Evolutionary conservation across 2,329 filamentous ascomycete genomes (phyloP), one percentile per base, ranked within the genome.

Genomic region (Ceratocystis huliohia): DNA sequence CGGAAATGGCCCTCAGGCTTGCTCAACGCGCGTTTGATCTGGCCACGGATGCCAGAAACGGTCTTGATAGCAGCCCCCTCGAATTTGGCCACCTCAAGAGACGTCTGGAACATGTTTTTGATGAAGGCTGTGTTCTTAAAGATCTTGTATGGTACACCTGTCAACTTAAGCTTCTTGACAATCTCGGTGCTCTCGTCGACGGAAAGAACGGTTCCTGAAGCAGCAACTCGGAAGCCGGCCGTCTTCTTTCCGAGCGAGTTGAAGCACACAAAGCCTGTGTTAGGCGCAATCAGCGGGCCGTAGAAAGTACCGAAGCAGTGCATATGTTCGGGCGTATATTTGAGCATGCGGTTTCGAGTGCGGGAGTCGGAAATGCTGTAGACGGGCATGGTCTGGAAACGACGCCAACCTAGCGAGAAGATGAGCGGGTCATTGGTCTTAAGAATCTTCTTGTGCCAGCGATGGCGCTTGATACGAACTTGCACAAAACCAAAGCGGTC

Each of bases 61-160:
- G 95, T 99, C 74, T 92, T 91, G 78, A 99, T 93, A 66, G 89
- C 86, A 8, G 94, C 94, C 67, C 94, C 94, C 78, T 99, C 94
- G 73, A 99, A 99, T 74, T 97, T 99, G 72, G 94, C 93, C 70
- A 99, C 94, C 75, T 99, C 94, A 53, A 99, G 85, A 0, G 91
- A 82, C 0, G 88, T 87, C 74, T 85, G 91, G 81, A 99, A 99
- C 94, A 99, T 99, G 78, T 96, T 91, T 76, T 94, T 95, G 78
- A 99, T 91, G 75, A 99, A 99, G 48, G 94, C 92, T 0, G 94
- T 99, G 79, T 99, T 99, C 78, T 96, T 96, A 84, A 95, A 97
- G 76, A 97, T 95, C 79, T 97, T 97, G 82, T 94, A 95, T 1
- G 94, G 92, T 61, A 85, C 82, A 68, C 94, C 94, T 0, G 91